Base-by-base conservation (phyloP, 148 eudicot genomes). In the Spergularia bocconei region DNA sequence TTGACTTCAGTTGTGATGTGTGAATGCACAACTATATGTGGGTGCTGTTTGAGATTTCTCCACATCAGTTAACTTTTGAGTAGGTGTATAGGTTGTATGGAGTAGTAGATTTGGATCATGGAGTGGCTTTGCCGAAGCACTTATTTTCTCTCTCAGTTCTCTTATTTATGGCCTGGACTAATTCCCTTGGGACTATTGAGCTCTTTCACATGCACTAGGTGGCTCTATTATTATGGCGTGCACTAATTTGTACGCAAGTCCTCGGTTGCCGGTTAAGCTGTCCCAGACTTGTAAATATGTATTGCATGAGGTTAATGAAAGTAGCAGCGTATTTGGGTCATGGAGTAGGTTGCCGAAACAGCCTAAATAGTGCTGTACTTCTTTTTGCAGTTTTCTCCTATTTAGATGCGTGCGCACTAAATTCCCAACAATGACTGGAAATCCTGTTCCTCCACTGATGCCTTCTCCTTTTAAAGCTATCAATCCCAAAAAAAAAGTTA, bases 21-120 rank as follows among this genome's bases (percentile, higher is more conserved):
- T 25, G 39, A n/a, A 7, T 66, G 25, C 70, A 19, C 70, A 17
- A n/a, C 52, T 23, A 66, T 44, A 29, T 17, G 53, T 66, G 70
- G 44, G 52, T n/a, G 47, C 44, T 66, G 25, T 66, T 41, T 11
- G 48, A 66, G 70, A 14, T 66, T 66, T 41, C 52, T 19, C 66
- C 44, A 29, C 36, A 29, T 29, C 36, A 0, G 36, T 0, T 29
- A 29, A 29, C 36, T 29, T 29, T 29, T 29, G 36, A 29, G 36
- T 29, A 29, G 36, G 36, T 29, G 36, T 29, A 29, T 29, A 29
- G 36, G 36, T 29, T 29, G 36, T 29, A 29, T 29, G 36, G 36
- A 44, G 48, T 44, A 44, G 48, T 44, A 44, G 48, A 44, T 44
- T 44, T 9, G 48, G 48, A 9, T 44, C 48, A 44, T 44, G 48